phyloP scores from a whole-genome alignment of 2,329 filamentous ascomycete species.

The Botryotinia globosa region DNA sequence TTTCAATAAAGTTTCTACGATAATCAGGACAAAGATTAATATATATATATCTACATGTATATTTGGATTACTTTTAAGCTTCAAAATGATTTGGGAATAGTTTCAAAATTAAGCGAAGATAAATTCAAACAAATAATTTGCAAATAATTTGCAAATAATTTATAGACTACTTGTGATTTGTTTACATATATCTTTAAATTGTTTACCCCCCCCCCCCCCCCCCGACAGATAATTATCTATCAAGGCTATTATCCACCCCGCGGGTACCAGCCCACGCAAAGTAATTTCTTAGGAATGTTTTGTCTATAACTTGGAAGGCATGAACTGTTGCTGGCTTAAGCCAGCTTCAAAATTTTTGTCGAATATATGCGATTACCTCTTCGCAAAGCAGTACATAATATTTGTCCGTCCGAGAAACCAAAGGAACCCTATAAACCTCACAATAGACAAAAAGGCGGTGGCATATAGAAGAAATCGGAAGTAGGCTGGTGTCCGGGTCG shows the following conservation, averaged over 20 bases:
- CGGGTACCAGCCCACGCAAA: neutral
- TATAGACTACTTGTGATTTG: too few species aligned
- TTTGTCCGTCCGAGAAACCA: constrained; percentile 96
- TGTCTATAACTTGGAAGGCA: neutral
- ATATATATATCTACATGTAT: neutral
- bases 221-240: neutral
- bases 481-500: constrained; percentile 29
- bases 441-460: constrained; percentile 75
- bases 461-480: constrained; percentile 91
- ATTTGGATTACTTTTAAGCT: neutral
- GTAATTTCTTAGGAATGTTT: neutral
- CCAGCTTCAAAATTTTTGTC: neutral
- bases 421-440: constrained; percentile 87
- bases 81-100: neutral
- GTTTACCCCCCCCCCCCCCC: too few species aligned
- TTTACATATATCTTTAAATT: neutral
- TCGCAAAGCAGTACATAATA: constrained; percentile 93
- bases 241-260: neutral
- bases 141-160: too few species aligned
- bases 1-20: neutral
- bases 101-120: neutral
- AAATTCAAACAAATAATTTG: neutral
- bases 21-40: neutral
- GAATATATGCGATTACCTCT: neutral
- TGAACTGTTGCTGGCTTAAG: neutral